phyloP scores from a whole-genome alignment of 257 asterid species.

The Perilla frutescens region DNA sequence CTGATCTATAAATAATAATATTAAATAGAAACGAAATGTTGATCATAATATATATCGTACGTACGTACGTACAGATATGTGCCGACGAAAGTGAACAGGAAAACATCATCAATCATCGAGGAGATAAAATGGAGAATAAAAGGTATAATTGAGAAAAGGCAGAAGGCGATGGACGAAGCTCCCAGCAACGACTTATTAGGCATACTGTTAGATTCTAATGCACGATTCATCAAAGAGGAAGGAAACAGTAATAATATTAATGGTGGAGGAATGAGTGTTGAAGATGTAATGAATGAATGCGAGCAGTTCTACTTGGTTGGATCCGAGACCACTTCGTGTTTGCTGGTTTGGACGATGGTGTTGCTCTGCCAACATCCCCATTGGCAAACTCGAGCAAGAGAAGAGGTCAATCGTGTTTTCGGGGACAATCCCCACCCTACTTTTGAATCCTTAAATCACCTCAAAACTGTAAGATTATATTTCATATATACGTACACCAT shows the following conservation, averaged over 20 bases:
- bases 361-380: slow-evolving; percentile 37
- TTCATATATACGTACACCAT: no score
- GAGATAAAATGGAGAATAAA: slow-evolving; percentile 13
- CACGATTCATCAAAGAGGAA: slow-evolving; percentile 30
- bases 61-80: slow-evolving; percentile 23
- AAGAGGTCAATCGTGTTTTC: slow-evolving; percentile 39
- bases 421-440: slow-evolving; percentile 22
- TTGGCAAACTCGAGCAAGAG: slow-evolving; percentile 48
- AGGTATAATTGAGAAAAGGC: slow-evolving; percentile 23
- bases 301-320: slow-evolving; percentile 40
- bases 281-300: slow-evolving; percentile 45
- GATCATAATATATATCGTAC: not conserved
- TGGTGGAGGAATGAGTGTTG: slow-evolving; percentile 35
- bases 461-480: slow-evolving; percentile 39
- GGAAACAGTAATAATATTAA: slow-evolving; percentile 21
- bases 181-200: slow-evolving; percentile 36
- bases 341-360: slow-evolving; percentile 45
- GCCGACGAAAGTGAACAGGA: slow-evolving; percentile 32
- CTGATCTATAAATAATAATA: no score
- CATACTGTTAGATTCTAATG: slow-evolving; percentile 34
- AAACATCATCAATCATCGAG: not conserved
- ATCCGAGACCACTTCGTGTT: slow-evolving; percentile 32
- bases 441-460: slow-evolving; percentile 36
- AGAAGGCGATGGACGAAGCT: slow-evolving; percentile 13
- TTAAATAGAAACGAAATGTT: not conserved